phyloP scores from a whole-genome alignment of 179 eudicot genomes.

The Spergularia azorica region DNA sequence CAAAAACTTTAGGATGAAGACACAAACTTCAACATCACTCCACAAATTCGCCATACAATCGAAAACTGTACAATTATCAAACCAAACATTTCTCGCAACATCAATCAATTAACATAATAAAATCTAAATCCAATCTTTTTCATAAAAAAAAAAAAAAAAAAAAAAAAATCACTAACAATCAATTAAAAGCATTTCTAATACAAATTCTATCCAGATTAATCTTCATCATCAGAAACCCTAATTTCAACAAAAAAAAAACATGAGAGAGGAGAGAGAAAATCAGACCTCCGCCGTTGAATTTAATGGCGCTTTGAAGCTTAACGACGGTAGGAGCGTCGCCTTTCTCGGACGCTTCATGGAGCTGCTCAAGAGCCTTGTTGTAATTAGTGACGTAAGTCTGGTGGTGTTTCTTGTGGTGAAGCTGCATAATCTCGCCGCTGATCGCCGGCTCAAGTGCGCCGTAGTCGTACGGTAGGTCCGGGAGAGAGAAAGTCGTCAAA shows the following conservation, averaged over 20 bases:
- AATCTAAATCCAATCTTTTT: too few relatives aligned
- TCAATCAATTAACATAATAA: too few relatives aligned
- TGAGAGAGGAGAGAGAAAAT: conserved; percentile 20
- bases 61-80: too few relatives aligned
- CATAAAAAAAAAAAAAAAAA: too few relatives aligned
- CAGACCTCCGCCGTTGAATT: conserved; percentile 91
- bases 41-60: too few relatives aligned
- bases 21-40: too few relatives aligned
- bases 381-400: conserved; percentile 83
- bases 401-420: conserved; percentile 96
- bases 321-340: conserved; percentile 68
- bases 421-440: conserved; percentile 83
- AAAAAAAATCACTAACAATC: too few relatives aligned
- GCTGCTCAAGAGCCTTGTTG: conserved; percentile 87
- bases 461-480: conserved; percentile 88
- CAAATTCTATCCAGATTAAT: not conserved
- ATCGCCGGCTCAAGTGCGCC: conserved; percentile 85
- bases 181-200: too few relatives aligned
- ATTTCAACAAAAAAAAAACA: not conserved
- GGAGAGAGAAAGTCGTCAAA: conserved; percentile 68
- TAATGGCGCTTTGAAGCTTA: conserved; percentile 75
- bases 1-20: too few relatives aligned
- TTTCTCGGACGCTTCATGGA: conserved; percentile 51
- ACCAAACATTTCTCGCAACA: too few relatives aligned
- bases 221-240: not conserved